Evolutionary conservation across 768 basidiomycete genomes (phyloP).

Genomic region (Boletus coccyginus): DNA sequence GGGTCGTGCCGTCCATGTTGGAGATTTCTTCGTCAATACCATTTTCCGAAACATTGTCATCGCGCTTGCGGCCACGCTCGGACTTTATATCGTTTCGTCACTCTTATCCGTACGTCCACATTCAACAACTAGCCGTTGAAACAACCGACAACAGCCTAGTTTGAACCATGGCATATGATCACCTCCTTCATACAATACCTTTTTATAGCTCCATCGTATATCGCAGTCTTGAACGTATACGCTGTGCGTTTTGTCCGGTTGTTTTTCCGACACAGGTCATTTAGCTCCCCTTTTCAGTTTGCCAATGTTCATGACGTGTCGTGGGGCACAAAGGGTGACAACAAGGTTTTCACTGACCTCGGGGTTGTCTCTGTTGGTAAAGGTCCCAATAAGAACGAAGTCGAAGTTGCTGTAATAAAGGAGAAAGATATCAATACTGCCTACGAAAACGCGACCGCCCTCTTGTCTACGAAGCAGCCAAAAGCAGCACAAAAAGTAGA

Average conservation of each 20-base stretch:
- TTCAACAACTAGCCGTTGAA: not conserved
- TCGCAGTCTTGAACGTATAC: slow-evolving; percentile 90
- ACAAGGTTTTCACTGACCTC: slow-evolving; percentile 79
- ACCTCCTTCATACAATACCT: slow-evolving; percentile 94
- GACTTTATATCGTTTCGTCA: slow-evolving; percentile 81
- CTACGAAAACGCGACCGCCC: slow-evolving; percentile 88
- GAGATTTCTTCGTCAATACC: slow-evolving; percentile 66
- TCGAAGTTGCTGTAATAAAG: slow-evolving; percentile 79
- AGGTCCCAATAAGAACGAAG: slow-evolving; percentile 66
- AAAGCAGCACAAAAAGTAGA: slow-evolving; percentile 67
- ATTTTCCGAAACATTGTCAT: slow-evolving; percentile 86
- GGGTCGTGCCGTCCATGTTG: slow-evolving; percentile 46
- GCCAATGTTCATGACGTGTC: slow-evolving; percentile 90
- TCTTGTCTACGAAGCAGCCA: slow-evolving; percentile 74
- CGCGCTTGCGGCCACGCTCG: slow-evolving; percentile 83
- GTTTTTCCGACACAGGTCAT: not conserved
- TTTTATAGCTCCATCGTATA: slow-evolving; percentile 91
- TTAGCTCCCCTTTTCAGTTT: slow-evolving; percentile 45
- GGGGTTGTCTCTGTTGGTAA: slow-evolving; percentile 71
- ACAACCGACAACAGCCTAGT: slow-evolving; percentile 39
- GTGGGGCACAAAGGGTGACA: slow-evolving; percentile 96
- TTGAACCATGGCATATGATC: slow-evolving; percentile 99
- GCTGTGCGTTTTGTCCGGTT: slow-evolving; percentile 41
- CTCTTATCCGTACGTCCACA: slow-evolving; percentile 74
- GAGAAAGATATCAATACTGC: slow-evolving; percentile 87